phyloP scores from a whole-genome alignment of 2,329 filamentous ascomycete species.

The Cytospora leucostoma region DNA sequence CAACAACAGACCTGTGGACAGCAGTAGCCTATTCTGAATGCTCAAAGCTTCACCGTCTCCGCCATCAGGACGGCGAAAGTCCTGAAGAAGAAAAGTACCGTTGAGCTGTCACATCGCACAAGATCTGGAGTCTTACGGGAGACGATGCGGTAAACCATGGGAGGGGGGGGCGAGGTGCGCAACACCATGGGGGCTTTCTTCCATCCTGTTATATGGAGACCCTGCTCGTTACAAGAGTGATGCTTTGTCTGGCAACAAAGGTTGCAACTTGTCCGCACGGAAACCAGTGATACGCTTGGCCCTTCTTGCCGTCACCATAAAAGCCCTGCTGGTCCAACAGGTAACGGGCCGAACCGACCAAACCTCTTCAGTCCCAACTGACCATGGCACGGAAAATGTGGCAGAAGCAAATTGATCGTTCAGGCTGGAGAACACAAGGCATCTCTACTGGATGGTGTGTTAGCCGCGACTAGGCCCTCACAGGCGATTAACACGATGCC shows the following conservation, averaged over 20 bases:
- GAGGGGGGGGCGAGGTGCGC: no score
- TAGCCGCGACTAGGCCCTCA: no score
- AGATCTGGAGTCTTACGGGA: slow-evolving; percentile 47
- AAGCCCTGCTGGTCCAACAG: slow-evolving; percentile 24
- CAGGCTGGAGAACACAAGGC: background rate
- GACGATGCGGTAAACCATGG: slow-evolving; percentile 37
- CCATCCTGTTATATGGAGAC: slow-evolving; percentile 26
- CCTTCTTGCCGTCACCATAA: background rate
- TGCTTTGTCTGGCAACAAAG: slow-evolving; percentile 32
- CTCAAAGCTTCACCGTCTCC: slow-evolving; percentile 18
- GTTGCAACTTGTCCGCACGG: slow-evolving; percentile 33
- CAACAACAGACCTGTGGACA: slow-evolving; percentile 23
- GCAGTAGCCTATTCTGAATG: slow-evolving; percentile 25
- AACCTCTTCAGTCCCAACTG: slow-evolving; percentile 3
- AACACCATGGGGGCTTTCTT: slow-evolving; percentile 31
- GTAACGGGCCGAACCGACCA: slow-evolving; percentile 37
- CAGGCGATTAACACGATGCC: background rate
- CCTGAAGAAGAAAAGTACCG: slow-evolving; percentile 32
- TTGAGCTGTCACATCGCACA: slow-evolving; percentile 53
- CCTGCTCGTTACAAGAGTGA: slow-evolving; percentile 19
- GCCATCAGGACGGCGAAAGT: slow-evolving; percentile 21
- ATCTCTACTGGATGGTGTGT: background rate
- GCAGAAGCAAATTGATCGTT: slow-evolving; percentile 14
- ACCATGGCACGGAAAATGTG: slow-evolving; percentile 1
- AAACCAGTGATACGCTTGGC: slow-evolving; percentile 32